Base-by-base conservation (phyloP, 2,329 filamentous ascomycete genomes). In the Rutstroemia sp. region DNA sequence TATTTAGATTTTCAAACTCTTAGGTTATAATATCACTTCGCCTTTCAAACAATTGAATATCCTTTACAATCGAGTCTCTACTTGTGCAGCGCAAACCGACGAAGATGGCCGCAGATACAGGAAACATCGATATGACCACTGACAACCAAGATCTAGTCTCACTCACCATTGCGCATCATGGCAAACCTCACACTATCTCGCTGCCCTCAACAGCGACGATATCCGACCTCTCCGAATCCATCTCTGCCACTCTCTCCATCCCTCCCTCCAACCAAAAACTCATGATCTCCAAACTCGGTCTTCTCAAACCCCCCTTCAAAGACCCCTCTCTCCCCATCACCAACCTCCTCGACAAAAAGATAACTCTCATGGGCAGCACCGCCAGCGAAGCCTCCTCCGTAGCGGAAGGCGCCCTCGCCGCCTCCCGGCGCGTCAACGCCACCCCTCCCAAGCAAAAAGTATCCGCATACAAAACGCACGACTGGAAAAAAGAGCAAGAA, bases 231-330 rank as follows among this genome's bases (percentile, higher is more conserved):
- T 84, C 83, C 46, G 69, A 76, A 50, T 74, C 78, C 59, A 81
- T 89, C 62, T 74, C 79, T 56, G 68, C 72, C 45, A 69, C 71
- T 3, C 76, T 88, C 53, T 77, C 76, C 50, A 81, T 89, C 54
- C 84, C 86, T 0, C 58, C 72, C 38, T 68, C 75, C 9, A 83
- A 88, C 69, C 86, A 89, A 66, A 89, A 89, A 68, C 78, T 87
- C 67, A 76, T 89, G 61, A 77, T 82, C 14, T 77, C 84, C 44
- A 87, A 86, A 66, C 73, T 80, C 7, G 84, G 84, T 27, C 73
- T 88, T 1, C 76, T 87, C 25, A 86, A 83, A 61, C 73, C 77
- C 0, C 84, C 85, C 0, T 84, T 86, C 73, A 81, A 81, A 67
- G 75, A 86, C 61, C 76, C 82, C 0, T 63, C 72, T 2, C 71